Percentiles rank a stretch among this genome's conserved stretches.
Conservation (phyloP, 257 asterid species). For the Marsdenia floribunda region DNA sequence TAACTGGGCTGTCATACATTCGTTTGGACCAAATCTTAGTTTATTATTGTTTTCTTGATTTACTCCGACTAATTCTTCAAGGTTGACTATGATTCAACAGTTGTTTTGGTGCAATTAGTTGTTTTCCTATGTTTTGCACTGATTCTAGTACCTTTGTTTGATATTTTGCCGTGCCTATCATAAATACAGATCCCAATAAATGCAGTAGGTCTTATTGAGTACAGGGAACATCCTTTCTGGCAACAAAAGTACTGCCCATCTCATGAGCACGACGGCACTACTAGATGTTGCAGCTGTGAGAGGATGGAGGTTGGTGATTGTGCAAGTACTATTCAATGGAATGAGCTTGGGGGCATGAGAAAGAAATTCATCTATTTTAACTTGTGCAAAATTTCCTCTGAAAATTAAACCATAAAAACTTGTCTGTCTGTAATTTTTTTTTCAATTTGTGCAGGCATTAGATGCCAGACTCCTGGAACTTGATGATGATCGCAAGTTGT, state of each 20-base stretch:
- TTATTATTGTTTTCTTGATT: no score
- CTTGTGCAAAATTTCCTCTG: neutral
- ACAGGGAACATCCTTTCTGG: slow-evolving; percentile 99
- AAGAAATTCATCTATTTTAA: neutral
- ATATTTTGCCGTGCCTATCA: neutral
- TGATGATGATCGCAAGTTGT: slow-evolving; percentile 86
- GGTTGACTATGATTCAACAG: neutral
- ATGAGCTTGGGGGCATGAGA: neutral
- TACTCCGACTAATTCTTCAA: neutral
- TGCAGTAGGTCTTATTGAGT: slow-evolving; percentile 82
- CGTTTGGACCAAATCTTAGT: no score
- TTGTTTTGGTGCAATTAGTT: neutral
- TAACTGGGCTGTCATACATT: no score
- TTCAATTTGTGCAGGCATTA: slow-evolving; percentile 42
- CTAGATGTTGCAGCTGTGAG: slow-evolving; percentile 97
- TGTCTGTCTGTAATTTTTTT: slow-evolving; percentile 8
- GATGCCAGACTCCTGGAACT: slow-evolving; percentile 71
- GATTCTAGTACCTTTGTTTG: slow-evolving; percentile 6
- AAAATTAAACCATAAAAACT: neutral
- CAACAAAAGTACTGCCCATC: slow-evolving; percentile 90
- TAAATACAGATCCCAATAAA: slow-evolving; percentile 74
- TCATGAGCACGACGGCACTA: slow-evolving; percentile 91
- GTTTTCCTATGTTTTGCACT: slow-evolving; percentile 1
- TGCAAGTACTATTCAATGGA: neutral
- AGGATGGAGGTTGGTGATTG: slow-evolving; percentile 72